Evolutionary conservation across 202 grass and related monocot genomes (phyloP), one percentile per base, ranked within the genome.

Genomic region (Sporobolus alterniflorus): DNA sequence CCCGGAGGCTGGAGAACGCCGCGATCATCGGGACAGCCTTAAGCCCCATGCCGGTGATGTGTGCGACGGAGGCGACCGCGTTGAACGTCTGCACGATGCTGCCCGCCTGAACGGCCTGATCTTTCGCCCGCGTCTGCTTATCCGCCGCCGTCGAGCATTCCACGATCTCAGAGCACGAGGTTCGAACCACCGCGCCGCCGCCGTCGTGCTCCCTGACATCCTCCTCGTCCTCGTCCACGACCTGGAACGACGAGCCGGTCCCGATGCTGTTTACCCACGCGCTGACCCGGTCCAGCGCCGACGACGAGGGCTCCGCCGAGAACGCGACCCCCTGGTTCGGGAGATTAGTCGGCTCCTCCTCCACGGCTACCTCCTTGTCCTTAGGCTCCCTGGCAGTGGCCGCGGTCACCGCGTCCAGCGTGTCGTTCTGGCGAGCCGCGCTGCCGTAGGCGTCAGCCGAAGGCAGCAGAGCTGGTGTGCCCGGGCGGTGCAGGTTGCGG

Each of bases 251-350:
- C 1, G 54, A 57, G 57, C 44, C 12, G 71, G 71, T 29, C 36
- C 22, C 72, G 51, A 97, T 90, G 75, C 85, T 96, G 74, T 90
- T 93, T 57, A 98, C 91, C 96, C 96, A 98, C 75, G 87, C 96
- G 76, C 84, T 89, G 62, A 98, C 87, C 22, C 93, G 82, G 24
- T 98, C 91, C 18, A 92, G 12, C 46, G n/a, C n/a, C n/a, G 87
- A 44, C 48, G 90, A 90, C 13, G 47, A 17, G 9, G 71, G 70
- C 60, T 88, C 90, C 3, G 82, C 75, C 13, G 88, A 88, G 87
- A 98, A 92, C 32, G 92, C 90, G 4, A 92, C 64, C 90, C 89
- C 91, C 39, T 92, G 88, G 75, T 46, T 90, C 69, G 42, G n/a
- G n/a, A n/a, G 71, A 32, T 39, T 4, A 91, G 1, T 74, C 48